Evolutionary conservation across 768 basidiomycete genomes (phyloP).

Genomic region (Kwoniella dendrophila): DNA sequence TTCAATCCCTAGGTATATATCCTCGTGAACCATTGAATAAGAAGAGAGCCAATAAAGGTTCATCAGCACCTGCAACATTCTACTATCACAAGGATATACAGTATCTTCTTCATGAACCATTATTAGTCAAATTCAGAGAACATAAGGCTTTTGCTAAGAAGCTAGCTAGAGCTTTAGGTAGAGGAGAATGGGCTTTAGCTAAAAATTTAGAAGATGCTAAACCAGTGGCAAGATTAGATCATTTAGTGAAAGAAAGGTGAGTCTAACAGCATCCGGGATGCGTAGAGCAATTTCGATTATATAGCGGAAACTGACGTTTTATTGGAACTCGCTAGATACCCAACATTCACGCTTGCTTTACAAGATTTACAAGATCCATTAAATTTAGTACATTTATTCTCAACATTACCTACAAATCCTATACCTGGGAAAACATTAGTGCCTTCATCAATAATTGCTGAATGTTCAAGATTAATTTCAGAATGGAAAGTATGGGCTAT

Average conservation of each 20-base stretch:
- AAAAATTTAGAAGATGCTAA: constrained; percentile 91
- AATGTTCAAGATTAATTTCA: constrained; percentile 82
- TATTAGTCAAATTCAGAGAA: constrained; percentile 87
- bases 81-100: constrained; percentile 98
- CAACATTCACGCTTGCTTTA: constrained; percentile 91
- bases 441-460: constrained; percentile 79
- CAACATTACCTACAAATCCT: constrained; percentile 82
- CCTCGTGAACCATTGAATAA: constrained; percentile 90
- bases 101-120: constrained; percentile 94
- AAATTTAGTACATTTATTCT: constrained; percentile 91
- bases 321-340: constrained; percentile 69
- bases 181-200: constrained; percentile 92
- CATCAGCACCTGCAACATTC: constrained; percentile 93
- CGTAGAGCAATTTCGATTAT: too few species aligned
- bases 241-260: constrained; percentile 95
- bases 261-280: constrained; percentile 27
- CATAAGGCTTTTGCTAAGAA: constrained; percentile 99
- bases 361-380: constrained; percentile 96
- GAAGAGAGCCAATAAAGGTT: constrained; percentile 96
- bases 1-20: constrained; percentile 80
- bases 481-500: constrained; percentile 89
- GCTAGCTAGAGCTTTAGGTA: constrained; percentile 84
- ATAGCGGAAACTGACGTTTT: background rate
- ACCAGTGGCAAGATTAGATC: constrained; percentile 87
- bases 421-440: constrained; percentile 60